These are phyloP conservation scores for Rhodotorula sp. DNA, from an alignment of 1,284 basidiomycete species.

Conservation along the genomic window DNA sequence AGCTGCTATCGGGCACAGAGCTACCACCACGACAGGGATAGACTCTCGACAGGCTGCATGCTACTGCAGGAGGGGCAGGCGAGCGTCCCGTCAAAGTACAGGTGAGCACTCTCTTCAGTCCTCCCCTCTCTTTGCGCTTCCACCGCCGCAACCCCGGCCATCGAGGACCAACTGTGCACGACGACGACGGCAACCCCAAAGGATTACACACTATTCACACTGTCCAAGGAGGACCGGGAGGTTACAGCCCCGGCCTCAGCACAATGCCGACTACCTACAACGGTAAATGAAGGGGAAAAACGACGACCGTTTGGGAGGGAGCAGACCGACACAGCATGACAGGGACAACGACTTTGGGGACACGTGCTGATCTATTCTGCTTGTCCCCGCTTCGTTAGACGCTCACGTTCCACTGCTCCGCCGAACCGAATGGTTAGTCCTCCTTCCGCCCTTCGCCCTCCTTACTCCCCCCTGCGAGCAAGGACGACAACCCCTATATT, in stretches of 20 bases:
- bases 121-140: neutral
- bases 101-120: neutral
- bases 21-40: too few species aligned
- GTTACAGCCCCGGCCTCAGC: constrained; percentile 4
- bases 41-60: too few species aligned
- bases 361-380: too few species aligned
- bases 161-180: neutral
- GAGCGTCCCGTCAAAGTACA: too few species aligned
- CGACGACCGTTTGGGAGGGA: neutral
- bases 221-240: constrained; percentile 6
- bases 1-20: too few species aligned
- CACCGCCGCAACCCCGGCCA: neutral
- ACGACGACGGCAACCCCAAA: neutral
- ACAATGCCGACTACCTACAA: constrained; percentile 11
- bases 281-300: constrained; percentile 14
- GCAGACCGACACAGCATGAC: too few species aligned
- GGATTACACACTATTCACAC: constrained; percentile 23
- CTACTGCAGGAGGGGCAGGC: too few species aligned
- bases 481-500: constrained; percentile 2
- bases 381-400: too few species aligned
- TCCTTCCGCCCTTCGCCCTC: too few species aligned
- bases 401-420: too few species aligned
- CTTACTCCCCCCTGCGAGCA: neutral
- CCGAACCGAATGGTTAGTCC: too few species aligned
- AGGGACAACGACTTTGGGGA: too few species aligned